Percentiles rank a stretch among this genome's conserved stretches.
These are phyloP conservation scores for Rhizophora apiculata DNA, from an alignment of 345 rosid genomes.

Conservation along the genomic window DNA sequence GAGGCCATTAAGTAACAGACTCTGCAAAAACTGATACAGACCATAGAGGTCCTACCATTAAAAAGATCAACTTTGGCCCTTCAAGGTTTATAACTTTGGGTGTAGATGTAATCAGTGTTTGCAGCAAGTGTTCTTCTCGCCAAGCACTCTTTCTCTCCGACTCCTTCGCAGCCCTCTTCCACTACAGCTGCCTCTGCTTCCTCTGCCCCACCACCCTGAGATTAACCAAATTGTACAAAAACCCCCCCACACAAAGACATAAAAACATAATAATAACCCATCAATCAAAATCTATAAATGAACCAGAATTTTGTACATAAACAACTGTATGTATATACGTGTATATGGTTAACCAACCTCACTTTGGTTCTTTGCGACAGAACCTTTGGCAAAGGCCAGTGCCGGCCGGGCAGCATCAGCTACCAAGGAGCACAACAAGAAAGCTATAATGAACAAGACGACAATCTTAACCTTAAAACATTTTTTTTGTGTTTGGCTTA, in stretches of 20 bases:
- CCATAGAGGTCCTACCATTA: neutral
- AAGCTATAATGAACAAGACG: conserved; percentile 31
- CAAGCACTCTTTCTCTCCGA: conserved; percentile 26
- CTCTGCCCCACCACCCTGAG: conserved; percentile 2
- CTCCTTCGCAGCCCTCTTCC: conserved; percentile 23
- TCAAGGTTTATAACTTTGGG: conserved; percentile 25
- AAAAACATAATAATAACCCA: neutral
- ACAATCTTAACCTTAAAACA: conserved; percentile 2
- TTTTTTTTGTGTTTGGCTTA: neutral
- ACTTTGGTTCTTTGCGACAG: conserved; percentile 23
- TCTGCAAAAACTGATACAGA: too few species aligned
- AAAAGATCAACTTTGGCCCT: neutral
- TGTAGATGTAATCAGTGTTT: conserved; percentile 24
- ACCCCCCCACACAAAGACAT: neutral
- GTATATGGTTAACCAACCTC: conserved; percentile 27
- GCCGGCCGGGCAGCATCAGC: conserved; percentile 42
- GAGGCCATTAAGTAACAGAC: too few species aligned
- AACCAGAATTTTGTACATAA: too few species aligned
- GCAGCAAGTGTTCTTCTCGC: conserved; percentile 27
- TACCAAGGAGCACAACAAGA: conserved; percentile 47
- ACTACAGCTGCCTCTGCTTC: neutral
- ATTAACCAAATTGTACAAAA: neutral
- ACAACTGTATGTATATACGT: too few species aligned
- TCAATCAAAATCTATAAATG: too few species aligned
- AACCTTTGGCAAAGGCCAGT: conserved; percentile 31